phyloP scores from a whole-genome alignment of 257 asterid genomes.

The Thymus quinquecostatus region DNA sequence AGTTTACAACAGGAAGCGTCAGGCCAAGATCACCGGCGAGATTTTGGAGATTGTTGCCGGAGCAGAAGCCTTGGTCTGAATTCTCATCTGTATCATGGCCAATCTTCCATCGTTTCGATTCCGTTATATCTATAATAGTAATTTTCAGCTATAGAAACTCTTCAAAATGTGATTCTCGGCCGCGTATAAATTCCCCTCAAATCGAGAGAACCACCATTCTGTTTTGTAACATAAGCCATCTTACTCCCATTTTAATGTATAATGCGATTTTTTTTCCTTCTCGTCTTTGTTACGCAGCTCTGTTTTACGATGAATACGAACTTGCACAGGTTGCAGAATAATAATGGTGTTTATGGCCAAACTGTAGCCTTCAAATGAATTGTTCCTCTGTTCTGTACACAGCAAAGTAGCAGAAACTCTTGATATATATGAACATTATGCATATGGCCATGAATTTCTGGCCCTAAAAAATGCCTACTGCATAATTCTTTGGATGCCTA shows the following conservation, averaged over 20 bases:
- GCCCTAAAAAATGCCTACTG: too few relatives aligned
- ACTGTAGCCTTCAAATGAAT: background rate
- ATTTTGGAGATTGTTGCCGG: conserved; percentile 96
- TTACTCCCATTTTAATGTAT: conserved; percentile 37
- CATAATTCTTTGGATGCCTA: too few relatives aligned
- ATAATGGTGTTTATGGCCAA: background rate
- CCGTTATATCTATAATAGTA: conserved; percentile 33
- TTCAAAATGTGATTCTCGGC: conserved; percentile 41
- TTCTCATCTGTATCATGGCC: conserved; percentile 11
- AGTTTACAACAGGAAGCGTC: conserved; percentile 77
- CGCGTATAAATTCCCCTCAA: conserved; percentile 38
- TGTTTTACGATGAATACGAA: background rate
- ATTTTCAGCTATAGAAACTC: conserved; percentile 38
- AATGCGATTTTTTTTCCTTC: conserved; percentile 25
- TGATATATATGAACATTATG: too few relatives aligned
- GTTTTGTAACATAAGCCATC: conserved; percentile 41
- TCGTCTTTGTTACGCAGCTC: background rate
- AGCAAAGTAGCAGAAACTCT: background rate
- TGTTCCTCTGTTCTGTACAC: background rate
- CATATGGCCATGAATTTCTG: too few relatives aligned
- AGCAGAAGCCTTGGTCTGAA: conserved; percentile 60
- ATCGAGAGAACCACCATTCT: conserved; percentile 45
- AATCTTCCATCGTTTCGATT: background rate
- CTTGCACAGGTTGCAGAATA: background rate
- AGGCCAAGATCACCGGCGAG: conserved; percentile 93